These are phyloP conservation scores for Anacardium occidentale DNA, from an alignment of 345 rosid species.

Conservation along the genomic window DNA sequence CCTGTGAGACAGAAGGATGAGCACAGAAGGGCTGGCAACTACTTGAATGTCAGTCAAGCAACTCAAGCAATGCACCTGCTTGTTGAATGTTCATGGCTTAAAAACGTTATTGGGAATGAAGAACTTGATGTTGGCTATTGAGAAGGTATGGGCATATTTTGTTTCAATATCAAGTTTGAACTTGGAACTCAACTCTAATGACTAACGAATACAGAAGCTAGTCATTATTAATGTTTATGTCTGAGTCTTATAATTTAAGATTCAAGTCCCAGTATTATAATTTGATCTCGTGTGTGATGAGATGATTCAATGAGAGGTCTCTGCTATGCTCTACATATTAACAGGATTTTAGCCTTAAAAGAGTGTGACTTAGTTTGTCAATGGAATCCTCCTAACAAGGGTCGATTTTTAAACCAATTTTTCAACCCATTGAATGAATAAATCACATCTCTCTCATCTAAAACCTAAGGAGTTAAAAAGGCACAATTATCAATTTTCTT, in stretches of 20 bases:
- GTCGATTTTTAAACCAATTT: no score
- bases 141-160: neutral
- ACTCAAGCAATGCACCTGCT: neutral
- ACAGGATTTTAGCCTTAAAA: no score
- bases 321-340: no score
- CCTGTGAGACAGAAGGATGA: conserved; percentile 32
- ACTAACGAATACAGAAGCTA: neutral
- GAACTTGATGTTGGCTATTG: neutral
- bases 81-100: neutral
- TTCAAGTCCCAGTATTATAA: no score
- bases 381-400: neutral
- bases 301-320: no score
- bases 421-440: no score
- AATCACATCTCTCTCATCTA: no score
- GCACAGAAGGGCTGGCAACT: neutral
- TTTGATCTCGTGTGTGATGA: no score
- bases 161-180: neutral
- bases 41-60: neutral
- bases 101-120: neutral
- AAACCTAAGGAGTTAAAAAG: no score
- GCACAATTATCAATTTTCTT: no score
- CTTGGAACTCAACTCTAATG: neutral
- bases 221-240: neutral
- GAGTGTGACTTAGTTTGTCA: neutral
- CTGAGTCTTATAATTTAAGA: neutral